Conservation (phyloP, 2,329 filamentous ascomycete genomes). For the Cladophialophora exuberans region DNA sequence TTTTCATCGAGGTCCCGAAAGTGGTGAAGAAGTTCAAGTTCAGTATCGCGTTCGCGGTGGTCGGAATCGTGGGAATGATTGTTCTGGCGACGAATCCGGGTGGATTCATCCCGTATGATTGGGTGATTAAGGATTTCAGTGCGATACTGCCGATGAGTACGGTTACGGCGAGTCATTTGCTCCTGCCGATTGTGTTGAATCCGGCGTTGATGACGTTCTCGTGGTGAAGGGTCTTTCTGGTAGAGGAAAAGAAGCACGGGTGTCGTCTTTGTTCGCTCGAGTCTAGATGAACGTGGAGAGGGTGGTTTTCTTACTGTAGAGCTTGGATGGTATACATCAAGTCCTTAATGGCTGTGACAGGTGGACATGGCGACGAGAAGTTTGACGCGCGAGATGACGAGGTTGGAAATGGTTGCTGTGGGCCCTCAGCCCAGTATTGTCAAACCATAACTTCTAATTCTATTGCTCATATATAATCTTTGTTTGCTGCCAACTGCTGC, state of each 20-base stretch:
- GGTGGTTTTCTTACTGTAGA: too few species aligned
- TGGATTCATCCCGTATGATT: conserved; percentile 50
- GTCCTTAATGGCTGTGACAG: too few species aligned
- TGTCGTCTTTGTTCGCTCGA: too few species aligned
- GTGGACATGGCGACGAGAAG: too few species aligned
- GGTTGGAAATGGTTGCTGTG: too few species aligned
- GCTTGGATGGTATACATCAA: too few species aligned
- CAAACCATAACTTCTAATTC: too few species aligned
- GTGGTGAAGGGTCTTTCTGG: conserved; percentile 30
- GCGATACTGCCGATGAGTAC: conserved; percentile 63
- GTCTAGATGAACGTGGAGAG: too few species aligned
- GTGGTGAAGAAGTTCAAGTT: conserved; percentile 79
- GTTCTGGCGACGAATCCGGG: conserved; percentile 44
- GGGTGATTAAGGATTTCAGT: conserved; percentile 61
- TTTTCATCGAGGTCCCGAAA: conserved; percentile 81
- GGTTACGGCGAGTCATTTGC: conserved; percentile 45
- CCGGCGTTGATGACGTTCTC: conserved; percentile 38
- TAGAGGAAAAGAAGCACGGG: too few species aligned
- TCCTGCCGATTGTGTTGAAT: conserved; percentile 37
- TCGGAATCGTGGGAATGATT: conserved; percentile 53
- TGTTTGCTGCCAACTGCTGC: neutral
- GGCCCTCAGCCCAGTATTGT: too few species aligned
- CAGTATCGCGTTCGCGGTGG: conserved; percentile 49
- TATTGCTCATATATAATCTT: too few species aligned
- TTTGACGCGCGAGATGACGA: too few species aligned